Conservation (phyloP, 768 basidiomycete genomes). For the Russula ochroleuca region DNA sequence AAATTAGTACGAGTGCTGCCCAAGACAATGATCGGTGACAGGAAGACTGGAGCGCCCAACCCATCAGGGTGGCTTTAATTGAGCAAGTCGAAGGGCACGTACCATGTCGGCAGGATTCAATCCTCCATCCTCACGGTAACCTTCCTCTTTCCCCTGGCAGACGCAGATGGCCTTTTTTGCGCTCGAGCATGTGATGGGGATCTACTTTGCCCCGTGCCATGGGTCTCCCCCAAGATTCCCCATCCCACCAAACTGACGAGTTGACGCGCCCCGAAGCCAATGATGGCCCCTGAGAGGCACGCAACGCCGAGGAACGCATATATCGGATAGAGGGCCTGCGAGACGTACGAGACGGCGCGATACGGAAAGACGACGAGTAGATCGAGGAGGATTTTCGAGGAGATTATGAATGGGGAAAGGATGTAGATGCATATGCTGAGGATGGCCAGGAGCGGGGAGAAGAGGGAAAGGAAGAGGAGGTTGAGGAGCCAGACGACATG, state of each 20-base stretch:
- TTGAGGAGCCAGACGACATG: neutral
- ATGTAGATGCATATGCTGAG: slow-evolving; percentile 10
- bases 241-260: slow-evolving; percentile 16
- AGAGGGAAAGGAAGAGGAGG: neutral
- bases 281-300: slow-evolving; percentile 16
- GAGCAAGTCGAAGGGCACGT: neutral
- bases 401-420: slow-evolving; percentile 21
- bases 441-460: slow-evolving; percentile 13
- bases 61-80: neutral
- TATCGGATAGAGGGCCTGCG: slow-evolving; percentile 25
- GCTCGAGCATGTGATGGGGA: slow-evolving; percentile 15
- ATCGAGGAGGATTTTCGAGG: slow-evolving; percentile 18
- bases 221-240: slow-evolving; percentile 12
- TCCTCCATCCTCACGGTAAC: slow-evolving; percentile 16
- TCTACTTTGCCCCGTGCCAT: neutral
- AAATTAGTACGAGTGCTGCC: neutral
- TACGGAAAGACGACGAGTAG: slow-evolving; percentile 17
- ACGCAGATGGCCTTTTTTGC: slow-evolving; percentile 15
- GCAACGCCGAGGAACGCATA: slow-evolving; percentile 26
- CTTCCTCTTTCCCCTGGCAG: slow-evolving; percentile 23
- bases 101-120: slow-evolving; percentile 4
- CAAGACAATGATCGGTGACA: neutral
- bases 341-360: slow-evolving; percentile 2
- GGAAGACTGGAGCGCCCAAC: neutral
- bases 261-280: slow-evolving; percentile 22